A percentile compares a stretch with the other conserved stretches of the same genome.
Evolutionary conservation across 371 early-diverging fungal species (phyloP).

Genomic region (Mortierella sp.): DNA sequence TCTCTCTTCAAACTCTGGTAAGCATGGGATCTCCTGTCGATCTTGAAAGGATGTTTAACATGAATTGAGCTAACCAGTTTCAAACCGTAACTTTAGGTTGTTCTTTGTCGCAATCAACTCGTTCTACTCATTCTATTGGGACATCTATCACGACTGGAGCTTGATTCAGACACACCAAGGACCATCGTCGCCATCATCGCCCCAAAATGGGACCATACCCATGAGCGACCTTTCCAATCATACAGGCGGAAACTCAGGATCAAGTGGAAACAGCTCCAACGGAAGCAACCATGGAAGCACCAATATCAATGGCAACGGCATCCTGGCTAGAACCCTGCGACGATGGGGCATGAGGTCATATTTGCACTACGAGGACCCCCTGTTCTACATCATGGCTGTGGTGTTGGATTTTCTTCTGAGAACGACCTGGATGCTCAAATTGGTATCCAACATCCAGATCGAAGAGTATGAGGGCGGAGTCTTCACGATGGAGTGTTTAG

Average conservation of each 20-base stretch:
- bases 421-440: slow-evolving; percentile 87
- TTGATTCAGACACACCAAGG: slow-evolving; percentile 60
- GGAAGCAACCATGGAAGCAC: slow-evolving; percentile 1
- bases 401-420: slow-evolving; percentile 82
- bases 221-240: slow-evolving; percentile 8
- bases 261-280: neutral
- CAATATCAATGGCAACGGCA: neutral
- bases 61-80: neutral
- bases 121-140: slow-evolving; percentile 95
- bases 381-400: slow-evolving; percentile 80
- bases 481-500: slow-evolving; percentile 80
- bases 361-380: slow-evolving; percentile 69
- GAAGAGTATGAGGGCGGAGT: slow-evolving; percentile 75
- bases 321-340: neutral
- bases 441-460: slow-evolving; percentile 77
- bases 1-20: slow-evolving; percentile 49
- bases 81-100: slow-evolving; percentile 63
- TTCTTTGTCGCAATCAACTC: slow-evolving; percentile 85
- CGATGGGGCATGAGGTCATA: slow-evolving; percentile 66
- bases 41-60: neutral
- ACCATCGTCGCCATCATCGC: slow-evolving; percentile 36
- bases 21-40: slow-evolving; percentile 25
- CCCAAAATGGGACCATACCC: slow-evolving; percentile 4
- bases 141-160: slow-evolving; percentile 92
- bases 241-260: neutral